Conservation (phyloP, 805 yeast genomes). For the Candida chauliodis region DNA sequence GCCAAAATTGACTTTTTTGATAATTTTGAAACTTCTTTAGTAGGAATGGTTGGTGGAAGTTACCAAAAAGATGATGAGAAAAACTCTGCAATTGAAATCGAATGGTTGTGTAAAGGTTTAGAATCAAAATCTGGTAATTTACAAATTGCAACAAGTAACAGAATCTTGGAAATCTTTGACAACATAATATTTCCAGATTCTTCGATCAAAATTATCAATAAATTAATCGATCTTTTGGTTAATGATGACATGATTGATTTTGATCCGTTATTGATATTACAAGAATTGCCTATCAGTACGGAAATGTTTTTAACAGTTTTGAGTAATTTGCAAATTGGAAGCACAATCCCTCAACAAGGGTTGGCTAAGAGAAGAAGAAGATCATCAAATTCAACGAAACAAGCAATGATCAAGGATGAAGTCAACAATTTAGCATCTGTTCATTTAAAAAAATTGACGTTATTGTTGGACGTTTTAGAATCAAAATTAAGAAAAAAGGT, state of each 20-base stretch:
- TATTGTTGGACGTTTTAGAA: constrained; percentile 77
- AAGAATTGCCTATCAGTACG: constrained; percentile 51
- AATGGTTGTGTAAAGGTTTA: constrained; percentile 56
- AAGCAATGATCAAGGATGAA: constrained; percentile 68
- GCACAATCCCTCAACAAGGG: constrained; percentile 42
- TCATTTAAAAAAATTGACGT: constrained; percentile 75
- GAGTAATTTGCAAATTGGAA: constrained; percentile 54
- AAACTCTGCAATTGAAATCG: constrained; percentile 46
- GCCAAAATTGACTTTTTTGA: constrained; percentile 48
- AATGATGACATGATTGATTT: constrained; percentile 29
- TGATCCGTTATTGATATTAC: constrained; percentile 46
- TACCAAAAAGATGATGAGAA: constrained; percentile 45
- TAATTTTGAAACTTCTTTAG: constrained; percentile 54
- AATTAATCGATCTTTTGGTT: constrained; percentile 53
- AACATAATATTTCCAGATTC: constrained; percentile 50
- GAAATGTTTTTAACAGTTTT: constrained; percentile 58
- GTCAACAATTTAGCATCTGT: constrained; percentile 70
- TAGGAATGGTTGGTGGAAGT: constrained; percentile 52
- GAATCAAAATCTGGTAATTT: constrained; percentile 33
- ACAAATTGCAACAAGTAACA: constrained; percentile 45
- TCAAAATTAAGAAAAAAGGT: constrained; percentile 33
- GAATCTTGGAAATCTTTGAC: constrained; percentile 54
- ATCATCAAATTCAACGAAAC: constrained; percentile 73
- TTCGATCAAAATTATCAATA: constrained; percentile 51
- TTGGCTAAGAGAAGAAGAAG: constrained; percentile 77